Evolutionary conservation across 345 rosid species (phyloP), one percentile per base, ranked within the genome.

Genomic region (Citrus glauca): DNA sequence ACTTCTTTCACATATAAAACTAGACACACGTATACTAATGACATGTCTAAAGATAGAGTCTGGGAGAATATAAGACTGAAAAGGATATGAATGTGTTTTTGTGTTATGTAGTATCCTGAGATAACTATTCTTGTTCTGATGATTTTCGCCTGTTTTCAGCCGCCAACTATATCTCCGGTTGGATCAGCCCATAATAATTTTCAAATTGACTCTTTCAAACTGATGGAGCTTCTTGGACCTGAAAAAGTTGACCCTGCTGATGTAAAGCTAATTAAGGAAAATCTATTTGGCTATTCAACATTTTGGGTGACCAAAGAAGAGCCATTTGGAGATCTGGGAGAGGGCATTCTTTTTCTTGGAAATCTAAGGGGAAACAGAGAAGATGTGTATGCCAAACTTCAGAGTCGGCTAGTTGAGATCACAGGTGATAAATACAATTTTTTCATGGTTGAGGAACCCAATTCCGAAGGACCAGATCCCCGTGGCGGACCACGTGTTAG

Each of bases 281-380:
- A 82, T 62, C 90, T 92, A 84, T 95, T 95, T 64, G 98, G 99
- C 5, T 93, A 95, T 85, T 84, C 98, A 14, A 92, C 99, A 17
- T 95, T 92, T 63, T 95, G 99, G 99, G 96, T 95, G 30, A 93
- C 96, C 17, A 93, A 91, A 87, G 98, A 95, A 92, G 99, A 95
- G 87, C 94, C 93, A 30, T 95, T 93, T 85, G 99, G 99, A 50
- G 97, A 93, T 72, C 83, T 92, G 22, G 96, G 93, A 4, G 97
- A 95, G 78, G 99, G 99, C 81, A 85, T 86, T 65, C 94, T 95
- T 63, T 93, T 95, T 81, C 89, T 93, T 38, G 98, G 99, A 77
- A 95, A 93, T 82, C 87, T 95, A 76, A 90, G 99, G 85, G 96
- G 88, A 24, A 89, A 87, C 50, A 87, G 93, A 60, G 98, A 93